Evolutionary conservation across 2,329 filamentous ascomycete genomes (phyloP), one percentile per base, ranked within the genome.

Genomic region (Cladophialophora immunda): DNA sequence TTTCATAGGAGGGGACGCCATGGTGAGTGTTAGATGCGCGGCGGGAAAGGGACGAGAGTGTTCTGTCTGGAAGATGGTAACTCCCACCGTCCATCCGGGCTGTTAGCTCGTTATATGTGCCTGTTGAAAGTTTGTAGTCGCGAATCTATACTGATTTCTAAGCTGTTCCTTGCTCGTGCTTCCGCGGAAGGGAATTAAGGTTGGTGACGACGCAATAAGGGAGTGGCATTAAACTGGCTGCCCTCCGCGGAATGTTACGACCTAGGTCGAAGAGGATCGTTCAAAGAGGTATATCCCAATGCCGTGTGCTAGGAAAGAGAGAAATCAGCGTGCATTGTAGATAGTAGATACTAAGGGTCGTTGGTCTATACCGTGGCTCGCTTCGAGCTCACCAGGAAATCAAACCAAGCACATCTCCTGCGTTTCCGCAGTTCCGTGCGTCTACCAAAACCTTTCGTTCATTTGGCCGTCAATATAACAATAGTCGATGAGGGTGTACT

Each of bases 1-100:
- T 62, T 54, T 55, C 13, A 62, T 15, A 38, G 59, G 59, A 55
- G 47, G 59, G 13, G 59, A 38, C 29, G 59, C 59, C 59, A 60
- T 54, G 29, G 59, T 62, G 34, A 38, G 34, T 38, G 34, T 38
- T 15, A 11, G 11, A 15, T 38, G 2, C 15, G 34, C 34, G 15
- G 15, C 34, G 15, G 34, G 34, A 38, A 11, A 11, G 34, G 11
- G 34, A 15, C 11, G 34, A 38, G 34, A 38, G 34, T 15, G 15
- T 11, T 13, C 8, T 36, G 7, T 36, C 34, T 13, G 34, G 34
- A 36, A 36, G 34, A 36, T 36, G 34, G 34, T 11, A 6, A 11
- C 8, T 13, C 34, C 34, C 9, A 36, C 4, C 13, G 6, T 38
- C 34, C 15, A 15, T 38, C 1, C 34, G 4, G 34, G 15, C 15